Base-by-base conservation (phyloP, 2,329 filamentous ascomycete species). In the Ophiosphaerella narmari region DNA sequence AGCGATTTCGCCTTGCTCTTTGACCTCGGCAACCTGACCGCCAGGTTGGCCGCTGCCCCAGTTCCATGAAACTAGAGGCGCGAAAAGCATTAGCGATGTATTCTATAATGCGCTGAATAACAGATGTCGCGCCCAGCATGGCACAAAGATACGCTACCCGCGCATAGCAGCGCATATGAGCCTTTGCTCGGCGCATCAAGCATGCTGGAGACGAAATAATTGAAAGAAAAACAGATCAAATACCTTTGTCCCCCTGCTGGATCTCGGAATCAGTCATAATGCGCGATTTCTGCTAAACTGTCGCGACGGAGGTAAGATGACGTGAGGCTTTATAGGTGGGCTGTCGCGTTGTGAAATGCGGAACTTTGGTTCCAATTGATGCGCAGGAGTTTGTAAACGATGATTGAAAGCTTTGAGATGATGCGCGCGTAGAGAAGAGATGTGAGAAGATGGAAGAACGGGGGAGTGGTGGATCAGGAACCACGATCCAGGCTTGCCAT, bases 21-120 rank as follows among this genome's bases (percentile, higher is more conserved):
- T 80, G 47, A 84, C 84, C 38, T 77, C 81, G 51, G 78, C 78
- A 46, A 83, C 84, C 39, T 76, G 80, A 48, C 85, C 86, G 43
- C 76, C 75, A 1, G 85, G 84, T 18, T 78, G 72, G 48, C 79
- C 77, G 49, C 77, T 76, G 50, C 77, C 77, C 83, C 83, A 86
- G 66, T 80, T 78, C 85, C 84, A 87, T 50, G 83, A 83, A 62
- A 87, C 85, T 87, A 32, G n/a, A 26, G 48, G 21, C 8, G 40
- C 23, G 32, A 39, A 44, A 32, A n/a, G 26, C 9, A 47, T 60
- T 40, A 60, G 57, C 41, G 26, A 29, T 3, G 39, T 26, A 13
- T 37, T 5, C 32, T 21, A 21, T 6, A 78, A 58, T 21, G 37
- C 4, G 13, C 18, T 3, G 7, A 9, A 3, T 48, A 44, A 39